Evolutionary conservation across 2,329 filamentous ascomycete genomes (phyloP), one percentile per base, ranked within the genome.

Genomic region (Chrysosporium queenslandicum): DNA sequence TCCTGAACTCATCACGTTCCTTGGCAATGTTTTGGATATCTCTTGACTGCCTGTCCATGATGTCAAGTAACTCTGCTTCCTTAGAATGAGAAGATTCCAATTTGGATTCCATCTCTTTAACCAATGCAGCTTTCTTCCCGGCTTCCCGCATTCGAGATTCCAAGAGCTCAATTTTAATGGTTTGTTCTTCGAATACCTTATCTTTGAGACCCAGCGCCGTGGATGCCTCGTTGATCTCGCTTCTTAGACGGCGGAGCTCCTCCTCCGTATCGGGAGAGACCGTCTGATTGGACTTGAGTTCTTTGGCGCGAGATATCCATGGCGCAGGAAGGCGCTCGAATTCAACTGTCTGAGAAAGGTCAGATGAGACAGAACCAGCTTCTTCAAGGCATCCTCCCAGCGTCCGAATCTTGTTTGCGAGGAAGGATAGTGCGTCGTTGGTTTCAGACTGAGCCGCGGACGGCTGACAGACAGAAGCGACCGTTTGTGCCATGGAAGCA

Each of bases 141-240:
- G 87, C 86, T 63, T 94, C 89, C 53, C 83, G 82, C 83, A 92
- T 90, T 53, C 87, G 79, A 6, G 87, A 86, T 67, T 94, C 87
- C 34, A 97, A 81, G 37, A 92, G 87, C 68, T 96, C 91, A 59
- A 96, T 94, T 68, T 92, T 90, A 59, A 96, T 85, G n/a, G 84
- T 80, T 21, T 87, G 71, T 54, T 94, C 91, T 66, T 94, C 89
- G 49, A 94, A 80, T 32, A 84, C 83, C 65, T 90, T 86, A 58
- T 95, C 87, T 56, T 84, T 82, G 57, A 83, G 78, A 1, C 84
- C 81, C 53, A 88, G 77, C 2, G 79, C 76, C 51, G 84, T 82
- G 2, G 86, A 84, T 18, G 85, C 82, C 62, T 91, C 87, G 58
- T 83, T 81, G 58, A 92, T 79, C 59, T 91, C 85, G 50, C 90